Conservation (phyloP, 139 green algal genomes). For the Desmodesmus armatus region DNA sequence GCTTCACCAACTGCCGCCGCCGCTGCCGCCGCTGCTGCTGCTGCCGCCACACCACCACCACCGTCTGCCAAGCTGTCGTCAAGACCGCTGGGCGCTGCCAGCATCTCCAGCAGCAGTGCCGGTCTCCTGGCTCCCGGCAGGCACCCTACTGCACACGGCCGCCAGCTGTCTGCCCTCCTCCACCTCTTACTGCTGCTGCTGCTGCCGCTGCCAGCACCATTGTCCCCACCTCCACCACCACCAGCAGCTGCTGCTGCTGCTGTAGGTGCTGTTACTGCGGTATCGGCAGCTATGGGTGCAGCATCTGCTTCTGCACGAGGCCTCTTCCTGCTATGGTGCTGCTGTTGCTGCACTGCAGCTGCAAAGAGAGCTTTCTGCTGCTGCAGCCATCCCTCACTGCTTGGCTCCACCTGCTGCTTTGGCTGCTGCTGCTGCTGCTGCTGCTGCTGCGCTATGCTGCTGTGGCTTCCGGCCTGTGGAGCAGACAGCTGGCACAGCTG, state of each 20-base stretch:
- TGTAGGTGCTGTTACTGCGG: neutral
- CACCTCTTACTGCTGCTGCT: constrained; percentile 16
- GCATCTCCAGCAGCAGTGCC: neutral
- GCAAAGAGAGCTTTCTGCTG: neutral
- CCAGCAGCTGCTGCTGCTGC: neutral
- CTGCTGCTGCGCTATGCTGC: neutral
- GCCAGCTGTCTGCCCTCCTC: constrained; percentile 38
- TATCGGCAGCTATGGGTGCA: neutral
- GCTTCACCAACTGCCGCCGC: neutral
- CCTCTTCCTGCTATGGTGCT: neutral
- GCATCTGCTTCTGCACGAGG: neutral
- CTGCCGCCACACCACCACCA: neutral
- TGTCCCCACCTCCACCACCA: neutral
- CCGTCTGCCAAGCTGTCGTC: neutral
- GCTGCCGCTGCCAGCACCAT: neutral
- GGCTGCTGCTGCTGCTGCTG: neutral
- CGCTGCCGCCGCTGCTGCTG: neutral
- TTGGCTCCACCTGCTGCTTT: neutral
- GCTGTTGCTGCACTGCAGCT: neutral
- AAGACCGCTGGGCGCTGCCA: neutral
- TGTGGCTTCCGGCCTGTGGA: neutral
- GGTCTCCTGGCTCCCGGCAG: constrained; percentile 36
- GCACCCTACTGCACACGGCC: constrained; percentile 64
- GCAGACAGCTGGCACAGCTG: neutral
- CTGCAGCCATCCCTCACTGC: neutral